phyloP scores from a whole-genome alignment of 1,139 yeast genomes.

The Yamadazyma triangularis region DNA sequence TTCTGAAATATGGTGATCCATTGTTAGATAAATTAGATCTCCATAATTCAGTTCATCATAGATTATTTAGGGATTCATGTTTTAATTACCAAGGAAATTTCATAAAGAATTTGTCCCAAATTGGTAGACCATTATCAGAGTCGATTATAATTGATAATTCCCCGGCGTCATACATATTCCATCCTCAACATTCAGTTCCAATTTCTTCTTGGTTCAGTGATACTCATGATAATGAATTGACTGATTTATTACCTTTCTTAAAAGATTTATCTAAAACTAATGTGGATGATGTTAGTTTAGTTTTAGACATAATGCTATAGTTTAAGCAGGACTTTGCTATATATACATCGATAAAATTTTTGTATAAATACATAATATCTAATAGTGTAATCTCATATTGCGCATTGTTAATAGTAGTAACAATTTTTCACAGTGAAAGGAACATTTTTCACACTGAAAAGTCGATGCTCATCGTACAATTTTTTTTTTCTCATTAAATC shows the following conservation, averaged over 20 bases:
- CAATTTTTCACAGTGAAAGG: no score
- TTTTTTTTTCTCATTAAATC: no score
- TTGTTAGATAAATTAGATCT: slow-evolving; percentile 81
- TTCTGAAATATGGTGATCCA: slow-evolving; percentile 94
- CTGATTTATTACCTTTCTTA: slow-evolving; percentile 86
- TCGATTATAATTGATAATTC: slow-evolving; percentile 91
- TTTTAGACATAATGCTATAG: slow-evolving; percentile 58
- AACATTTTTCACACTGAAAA: no score
- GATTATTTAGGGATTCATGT: slow-evolving; percentile 80
- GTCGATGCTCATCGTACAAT: no score
- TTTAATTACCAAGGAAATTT: slow-evolving; percentile 77
- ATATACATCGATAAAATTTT: no score
- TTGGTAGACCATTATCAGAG: slow-evolving; percentile 87
- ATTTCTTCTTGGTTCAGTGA: slow-evolving; percentile 98
- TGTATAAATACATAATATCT: no score
- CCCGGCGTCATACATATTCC: slow-evolving; percentile 94
- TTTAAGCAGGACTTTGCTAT: slow-evolving; percentile 15
- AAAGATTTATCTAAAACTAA: slow-evolving; percentile 68
- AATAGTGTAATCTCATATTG: no score
- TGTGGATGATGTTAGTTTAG: slow-evolving; percentile 80
- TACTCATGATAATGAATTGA: slow-evolving; percentile 90
- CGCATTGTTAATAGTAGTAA: no score
- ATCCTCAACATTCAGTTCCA: slow-evolving; percentile 98
- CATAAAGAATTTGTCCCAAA: slow-evolving; percentile 86
- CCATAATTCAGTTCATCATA: slow-evolving; percentile 73